These are phyloP conservation scores for Lycium barbarum DNA, from an alignment of 257 asterid genomes.

Conservation along the genomic window DNA sequence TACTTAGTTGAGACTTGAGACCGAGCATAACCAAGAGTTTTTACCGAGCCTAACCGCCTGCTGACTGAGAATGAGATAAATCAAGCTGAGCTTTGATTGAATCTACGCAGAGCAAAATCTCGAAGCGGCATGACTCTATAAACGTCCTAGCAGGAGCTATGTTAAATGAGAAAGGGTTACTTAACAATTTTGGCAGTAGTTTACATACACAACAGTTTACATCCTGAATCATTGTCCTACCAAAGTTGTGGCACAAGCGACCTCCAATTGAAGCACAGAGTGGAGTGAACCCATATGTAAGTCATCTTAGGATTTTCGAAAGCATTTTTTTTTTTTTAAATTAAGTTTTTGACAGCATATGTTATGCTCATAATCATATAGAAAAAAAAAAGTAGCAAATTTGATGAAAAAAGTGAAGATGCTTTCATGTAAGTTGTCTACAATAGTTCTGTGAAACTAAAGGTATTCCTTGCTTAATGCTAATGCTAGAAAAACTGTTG, in stretches of 20 bases:
- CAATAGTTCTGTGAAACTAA: not conserved
- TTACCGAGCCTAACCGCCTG: not conserved
- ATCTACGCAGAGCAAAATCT: not conserved
- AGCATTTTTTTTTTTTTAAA: not conserved
- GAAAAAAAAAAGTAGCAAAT: not conserved
- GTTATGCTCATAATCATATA: slow-evolving; percentile 10
- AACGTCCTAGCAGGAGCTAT: not conserved
- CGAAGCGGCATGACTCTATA: not conserved
- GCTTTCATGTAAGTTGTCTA: not conserved
- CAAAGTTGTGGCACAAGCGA: not conserved
- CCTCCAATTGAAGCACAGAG: not conserved
- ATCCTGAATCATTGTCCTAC: not conserved
- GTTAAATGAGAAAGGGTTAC: not conserved
- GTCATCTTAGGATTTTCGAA: not conserved
- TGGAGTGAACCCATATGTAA: not conserved
- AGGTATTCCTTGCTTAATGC: not conserved
- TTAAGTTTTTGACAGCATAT: not conserved
- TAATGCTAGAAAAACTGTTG: not conserved
- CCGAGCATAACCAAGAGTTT: not conserved
- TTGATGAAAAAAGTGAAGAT: slow-evolving; percentile 1
- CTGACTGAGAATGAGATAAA: not conserved
- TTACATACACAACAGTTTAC: not conserved
- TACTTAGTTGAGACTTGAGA: not conserved
- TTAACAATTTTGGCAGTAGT: not conserved
- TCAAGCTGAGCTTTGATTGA: not conserved